These are phyloP conservation scores for Lathyrus aphaca DNA, from an alignment of 306 rosid genomes.

Conservation along the genomic window DNA sequence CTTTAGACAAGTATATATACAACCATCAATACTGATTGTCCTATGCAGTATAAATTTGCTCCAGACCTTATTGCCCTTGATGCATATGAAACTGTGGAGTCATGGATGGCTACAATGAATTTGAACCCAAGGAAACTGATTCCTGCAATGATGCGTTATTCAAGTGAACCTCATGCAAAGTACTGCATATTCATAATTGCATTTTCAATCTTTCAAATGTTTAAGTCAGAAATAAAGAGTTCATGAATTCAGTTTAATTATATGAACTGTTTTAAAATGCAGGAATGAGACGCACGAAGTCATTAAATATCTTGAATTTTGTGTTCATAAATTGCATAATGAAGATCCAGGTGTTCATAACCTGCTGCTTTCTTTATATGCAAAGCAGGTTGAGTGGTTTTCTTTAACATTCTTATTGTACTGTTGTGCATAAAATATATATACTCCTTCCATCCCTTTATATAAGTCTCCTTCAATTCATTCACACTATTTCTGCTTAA, in stretches of 20 bases:
- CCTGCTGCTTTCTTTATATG: constrained; percentile 89
- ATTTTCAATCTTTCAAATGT: constrained; percentile 39
- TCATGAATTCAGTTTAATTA: constrained; percentile 29
- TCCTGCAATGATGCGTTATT: constrained; percentile 99
- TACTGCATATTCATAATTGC: constrained; percentile 43
- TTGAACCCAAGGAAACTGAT: constrained; percentile 93
- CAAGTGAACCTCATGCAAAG: constrained; percentile 99
- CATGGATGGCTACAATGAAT: constrained; percentile 91
- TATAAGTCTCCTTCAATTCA: not conserved
- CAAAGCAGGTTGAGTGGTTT: constrained; percentile 77
- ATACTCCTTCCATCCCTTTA: not conserved
- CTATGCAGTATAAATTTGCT: constrained; percentile 88
- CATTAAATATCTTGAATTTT: constrained; percentile 90
- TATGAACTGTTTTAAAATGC: constrained; percentile 43
- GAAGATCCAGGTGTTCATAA: constrained; percentile 99
- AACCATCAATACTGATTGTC: constrained; percentile 23
- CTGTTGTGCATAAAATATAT: constrained; percentile 3
- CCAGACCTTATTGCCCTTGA: constrained; percentile 96
- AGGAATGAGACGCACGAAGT: constrained; percentile 99
- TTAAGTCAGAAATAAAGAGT: constrained; percentile 26
- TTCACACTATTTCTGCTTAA: not conserved
- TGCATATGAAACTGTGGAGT: constrained; percentile 97
- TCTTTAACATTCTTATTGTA: constrained; percentile 34
- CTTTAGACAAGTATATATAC: constrained; percentile 15
- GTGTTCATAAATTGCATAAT: constrained; percentile 89